Evolutionary conservation across 2,329 filamentous ascomycete genomes (phyloP).

Genomic region (Cladophialophora bantiana): DNA sequence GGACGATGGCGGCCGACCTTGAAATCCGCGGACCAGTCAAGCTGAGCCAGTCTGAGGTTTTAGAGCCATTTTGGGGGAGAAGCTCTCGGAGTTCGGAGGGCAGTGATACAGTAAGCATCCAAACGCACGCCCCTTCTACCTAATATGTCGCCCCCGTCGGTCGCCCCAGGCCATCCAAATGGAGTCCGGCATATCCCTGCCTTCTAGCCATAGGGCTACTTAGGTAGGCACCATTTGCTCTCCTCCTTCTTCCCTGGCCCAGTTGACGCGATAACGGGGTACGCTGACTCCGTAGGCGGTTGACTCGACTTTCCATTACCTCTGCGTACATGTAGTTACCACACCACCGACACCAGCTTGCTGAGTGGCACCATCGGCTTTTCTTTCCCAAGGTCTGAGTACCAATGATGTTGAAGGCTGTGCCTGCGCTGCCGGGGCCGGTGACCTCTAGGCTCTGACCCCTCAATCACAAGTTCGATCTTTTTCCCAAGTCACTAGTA

Average conservation of each 20-base stretch:
- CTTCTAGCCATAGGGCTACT: not conserved
- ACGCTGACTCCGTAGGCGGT: not conserved
- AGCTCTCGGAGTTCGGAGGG: slow-evolving; percentile 6
- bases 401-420: not conserved
- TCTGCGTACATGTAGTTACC: not conserved
- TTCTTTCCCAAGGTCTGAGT: not conserved
- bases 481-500: not conserved
- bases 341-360: not conserved
- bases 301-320: not conserved
- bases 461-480: slow-evolving; percentile 1
- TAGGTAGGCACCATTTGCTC: not conserved
- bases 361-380: not conserved
- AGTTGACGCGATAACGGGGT: not conserved
- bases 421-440: not conserved
- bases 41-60: slow-evolving; percentile 5
- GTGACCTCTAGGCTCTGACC: not conserved
- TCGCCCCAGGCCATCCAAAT: not conserved
- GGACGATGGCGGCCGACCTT: not conserved
- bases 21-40: not conserved
- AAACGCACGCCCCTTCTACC: slow-evolving; percentile 3
- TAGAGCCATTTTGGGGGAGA: not conserved
- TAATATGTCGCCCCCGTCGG: not conserved
- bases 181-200: slow-evolving; percentile 4
- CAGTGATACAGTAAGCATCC: slow-evolving; percentile 13
- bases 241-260: not conserved